Base-by-base conservation (phyloP, 768 basidiomycete species). In the Boletus sp. region DNA sequence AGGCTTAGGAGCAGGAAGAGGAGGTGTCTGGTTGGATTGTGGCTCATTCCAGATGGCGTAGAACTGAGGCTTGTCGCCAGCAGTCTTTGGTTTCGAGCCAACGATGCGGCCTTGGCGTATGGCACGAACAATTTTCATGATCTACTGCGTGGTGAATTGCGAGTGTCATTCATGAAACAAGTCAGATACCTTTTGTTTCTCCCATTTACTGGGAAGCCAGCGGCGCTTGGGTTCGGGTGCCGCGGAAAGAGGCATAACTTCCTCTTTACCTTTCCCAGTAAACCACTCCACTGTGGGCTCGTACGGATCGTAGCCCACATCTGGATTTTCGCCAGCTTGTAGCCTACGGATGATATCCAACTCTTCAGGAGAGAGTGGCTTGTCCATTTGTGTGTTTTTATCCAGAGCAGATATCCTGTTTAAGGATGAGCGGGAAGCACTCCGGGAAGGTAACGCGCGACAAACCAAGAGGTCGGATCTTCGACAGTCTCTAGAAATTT, bases 61-160 rank as follows among this genome's bases (percentile, higher is more conserved):
- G 63, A 93, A 87, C 57, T 85, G 83, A 42, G 82, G 82, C 73
- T 84, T 75, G 60, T 75, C 83, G 36, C 80, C 78, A 5, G 79
- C 77, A n/a, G 82, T 81, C 73, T 84, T 90, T 14, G 94, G 91
- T 73, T 93, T 96, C 60, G 90, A 86, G 32, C 94, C 91, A 7
- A 94, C 68, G 61, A 99, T 99, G 42, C 92, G 89, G 35, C 97
- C 97, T 78, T 94, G 88, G 9, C 97, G 86, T 67, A 99, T 98
- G 5, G 96, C 96, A 47, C 95, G 94, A 59, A 99, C 95, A 59
- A 98, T 98, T 83, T 98, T 99, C 93, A 99, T 95, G 63, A 99
- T 85, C 95, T 97, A 62, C 33, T 20, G 7, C n/a, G 35, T 8
- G 33, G 32, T 54, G 44, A 64, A 50, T 47, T 54, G 28, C n/a